Percentiles rank a stretch among this genome's conserved stretches.
These are phyloP conservation scores for Lepidium sativum DNA, from an alignment of 345 rosid species.

Conservation along the genomic window DNA sequence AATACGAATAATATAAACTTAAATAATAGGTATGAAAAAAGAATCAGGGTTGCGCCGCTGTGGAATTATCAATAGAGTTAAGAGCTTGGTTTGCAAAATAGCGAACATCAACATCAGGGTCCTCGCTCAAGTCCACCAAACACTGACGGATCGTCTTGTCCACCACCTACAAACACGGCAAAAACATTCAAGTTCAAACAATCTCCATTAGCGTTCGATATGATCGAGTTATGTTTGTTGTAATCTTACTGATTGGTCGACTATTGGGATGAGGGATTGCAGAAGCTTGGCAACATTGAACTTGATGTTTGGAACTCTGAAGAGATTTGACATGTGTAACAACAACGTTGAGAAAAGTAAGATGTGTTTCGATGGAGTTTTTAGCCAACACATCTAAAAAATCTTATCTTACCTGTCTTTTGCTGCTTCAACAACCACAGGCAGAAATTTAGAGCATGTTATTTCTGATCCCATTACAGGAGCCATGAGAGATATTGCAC, in stretches of 20 bases:
- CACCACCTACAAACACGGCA: slow-evolving; percentile 43
- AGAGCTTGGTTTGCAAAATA: slow-evolving; percentile 82
- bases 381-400: background rate
- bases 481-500: slow-evolving; percentile 74
- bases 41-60: slow-evolving; percentile 13
- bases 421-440: slow-evolving; percentile 62
- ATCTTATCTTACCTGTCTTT: slow-evolving; percentile 57
- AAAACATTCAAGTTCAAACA: background rate
- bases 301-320: slow-evolving; percentile 93
- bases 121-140: slow-evolving; percentile 82
- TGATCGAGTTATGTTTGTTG: background rate
- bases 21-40: background rate
- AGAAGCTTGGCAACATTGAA: slow-evolving; percentile 90
- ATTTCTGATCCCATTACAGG: slow-evolving; percentile 91
- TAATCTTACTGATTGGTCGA: slow-evolving; percentile 76
- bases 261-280: slow-evolving; percentile 75
- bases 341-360: background rate
- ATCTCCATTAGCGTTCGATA: background rate
- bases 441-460: slow-evolving; percentile 79
- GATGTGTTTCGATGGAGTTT: background rate
- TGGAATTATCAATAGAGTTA: slow-evolving; percentile 42
- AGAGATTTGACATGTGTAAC: slow-evolving; percentile 1
- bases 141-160: slow-evolving; percentile 84
- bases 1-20: background rate
- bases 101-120: slow-evolving; percentile 94